Conservation (phyloP, 495 filamentous ascomycete species). For the Aspergillus steynii region DNA sequence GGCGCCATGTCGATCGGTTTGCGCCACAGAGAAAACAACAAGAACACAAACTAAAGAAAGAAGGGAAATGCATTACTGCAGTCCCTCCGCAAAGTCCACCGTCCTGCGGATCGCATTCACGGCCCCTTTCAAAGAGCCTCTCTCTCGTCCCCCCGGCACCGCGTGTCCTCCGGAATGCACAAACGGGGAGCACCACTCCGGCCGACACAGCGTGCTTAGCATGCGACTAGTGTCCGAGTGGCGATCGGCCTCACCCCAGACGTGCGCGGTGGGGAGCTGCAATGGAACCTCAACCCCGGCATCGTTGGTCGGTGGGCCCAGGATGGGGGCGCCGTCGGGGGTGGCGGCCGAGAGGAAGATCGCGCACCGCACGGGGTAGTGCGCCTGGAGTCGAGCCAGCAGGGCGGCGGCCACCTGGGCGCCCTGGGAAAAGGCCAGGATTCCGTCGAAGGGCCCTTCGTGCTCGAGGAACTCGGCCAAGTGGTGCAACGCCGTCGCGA, state of each 20-base stretch:
- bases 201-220: conserved; percentile 14
- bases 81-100: conserved; percentile 8
- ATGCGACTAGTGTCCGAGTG: conserved; percentile 4
- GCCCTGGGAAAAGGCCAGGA: conserved; percentile 36
- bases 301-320: too few species aligned
- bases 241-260: conserved; percentile 26
- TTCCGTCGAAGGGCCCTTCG: conserved; percentile 38
- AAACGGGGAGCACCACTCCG: conserved; percentile 10
- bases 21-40: too few species aligned
- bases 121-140: conserved; percentile 14
- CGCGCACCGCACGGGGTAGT: not conserved
- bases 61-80: not conserved
- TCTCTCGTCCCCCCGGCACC: conserved; percentile 20
- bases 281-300: too few species aligned
- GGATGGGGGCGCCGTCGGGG: too few species aligned
- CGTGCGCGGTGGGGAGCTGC: conserved; percentile 23
- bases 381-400: conserved; percentile 3
- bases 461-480: conserved; percentile 16
- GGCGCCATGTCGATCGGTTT: too few species aligned
- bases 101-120: conserved; percentile 18
- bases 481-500: conserved; percentile 8
- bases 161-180: conserved; percentile 23
- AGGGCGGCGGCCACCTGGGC: conserved; percentile 15
- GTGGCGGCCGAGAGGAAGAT: conserved; percentile 12
- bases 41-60: too few species aligned